Base-by-base conservation (phyloP, 31 red algal species). In the Asparagopsis taxiformis region DNA sequence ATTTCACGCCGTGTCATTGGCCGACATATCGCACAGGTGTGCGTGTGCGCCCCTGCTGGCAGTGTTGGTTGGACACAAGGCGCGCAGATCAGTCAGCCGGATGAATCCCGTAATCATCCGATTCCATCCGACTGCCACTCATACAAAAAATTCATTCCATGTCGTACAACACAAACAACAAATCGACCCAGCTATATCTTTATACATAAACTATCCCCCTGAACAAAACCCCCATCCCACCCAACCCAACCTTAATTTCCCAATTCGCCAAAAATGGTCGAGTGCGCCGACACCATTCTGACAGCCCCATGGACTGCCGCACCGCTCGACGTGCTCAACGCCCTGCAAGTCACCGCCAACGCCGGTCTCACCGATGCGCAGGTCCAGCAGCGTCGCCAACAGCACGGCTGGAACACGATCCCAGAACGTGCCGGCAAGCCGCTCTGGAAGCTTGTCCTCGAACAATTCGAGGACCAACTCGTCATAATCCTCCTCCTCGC, bases 401-500 rank as follows among this genome's bases (percentile, higher is more conserved):
- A 75, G 46, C 77, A 91, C 55, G 95, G 95, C 39, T 38, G 34
- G 48, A 98, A 98, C 63, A 70, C 69, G 17, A 77, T 91, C 33
- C 82, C 90, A 6, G 46, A 80, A 29, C 72, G 87, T 3, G 29
- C 72, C 21, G 70, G 70, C 3, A 90, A 84, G 43, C 87, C 95
- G 23, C 37, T 98, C 24, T 88, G 90, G 79, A 82, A 91, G 64
- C 79, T 98, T 1, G 79, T 98, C 11, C 57, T 94, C 30, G 90
- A 93, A 55, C 95, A 98, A 74, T 98, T 98, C 72, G 68, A 98
- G 55, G 95, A 98, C 32, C 90, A 91, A 68, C 82, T 98, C 32
- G 95, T 98, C 17, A 66, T 94, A 31, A 98, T 98, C 36, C 65
- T 98, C 16, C 62, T 98, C 17, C 29, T 75, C 22, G 95, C 95